Evolutionary conservation across 1,284 basidiomycete genomes (phyloP).

Genomic region (Afroboletus lepidellus): DNA sequence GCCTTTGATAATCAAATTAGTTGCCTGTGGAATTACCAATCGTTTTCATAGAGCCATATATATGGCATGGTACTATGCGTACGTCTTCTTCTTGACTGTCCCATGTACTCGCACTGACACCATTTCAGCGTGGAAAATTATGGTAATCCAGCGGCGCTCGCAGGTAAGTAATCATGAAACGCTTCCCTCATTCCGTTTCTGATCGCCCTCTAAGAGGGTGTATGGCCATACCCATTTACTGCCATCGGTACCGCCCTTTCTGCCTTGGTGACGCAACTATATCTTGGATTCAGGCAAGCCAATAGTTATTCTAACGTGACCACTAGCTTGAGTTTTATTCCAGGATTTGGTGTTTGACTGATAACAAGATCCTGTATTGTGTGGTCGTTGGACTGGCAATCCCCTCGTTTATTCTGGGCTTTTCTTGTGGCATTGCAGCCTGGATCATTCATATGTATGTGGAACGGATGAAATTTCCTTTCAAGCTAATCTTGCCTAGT

Average conservation of each 20-base stretch:
- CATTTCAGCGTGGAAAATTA: slow-evolving; percentile 14
- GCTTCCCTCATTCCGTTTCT: neutral
- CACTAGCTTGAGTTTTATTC: neutral
- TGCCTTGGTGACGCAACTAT: neutral
- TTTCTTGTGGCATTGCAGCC: neutral
- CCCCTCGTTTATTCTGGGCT: neutral
- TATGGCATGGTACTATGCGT: slow-evolving; percentile 21
- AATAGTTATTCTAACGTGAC: too few species aligned
- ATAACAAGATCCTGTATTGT: neutral
- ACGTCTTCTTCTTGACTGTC: neutral
- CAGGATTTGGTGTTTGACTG: neutral
- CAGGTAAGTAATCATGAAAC: slow-evolving; percentile 4
- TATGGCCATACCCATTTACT: neutral
- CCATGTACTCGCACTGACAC: neutral
- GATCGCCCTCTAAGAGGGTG: neutral
- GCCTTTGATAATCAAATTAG: neutral
- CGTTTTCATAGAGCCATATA: slow-evolving; percentile 1
- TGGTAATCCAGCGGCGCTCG: slow-evolving; percentile 13
- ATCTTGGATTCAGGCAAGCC: neutral
- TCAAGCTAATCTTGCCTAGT: neutral
- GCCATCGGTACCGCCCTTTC: neutral
- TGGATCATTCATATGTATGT: neutral
- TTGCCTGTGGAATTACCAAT: neutral
- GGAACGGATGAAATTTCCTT: neutral
- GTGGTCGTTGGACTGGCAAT: neutral